These are phyloP conservation scores for Colletotrichum godetiae DNA, from an alignment of 2,329 filamentous ascomycete genomes.

Conservation along the genomic window DNA sequence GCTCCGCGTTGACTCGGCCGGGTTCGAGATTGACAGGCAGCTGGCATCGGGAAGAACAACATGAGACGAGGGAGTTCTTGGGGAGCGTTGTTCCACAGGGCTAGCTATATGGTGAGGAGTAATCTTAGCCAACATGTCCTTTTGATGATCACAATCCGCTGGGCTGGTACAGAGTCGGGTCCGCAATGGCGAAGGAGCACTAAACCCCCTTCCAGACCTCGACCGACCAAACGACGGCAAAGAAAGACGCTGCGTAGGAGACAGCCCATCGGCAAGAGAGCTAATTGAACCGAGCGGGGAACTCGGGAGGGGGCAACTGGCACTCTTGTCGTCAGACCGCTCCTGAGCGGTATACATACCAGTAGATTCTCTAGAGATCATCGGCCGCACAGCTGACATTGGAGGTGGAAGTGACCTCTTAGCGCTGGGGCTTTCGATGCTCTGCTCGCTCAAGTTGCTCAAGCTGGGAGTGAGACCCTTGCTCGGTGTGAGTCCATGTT, in stretches of 20 bases:
- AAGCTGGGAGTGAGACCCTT: conserved; percentile 54
- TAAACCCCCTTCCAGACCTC: conserved; percentile 44
- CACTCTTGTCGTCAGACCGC: conserved; percentile 8
- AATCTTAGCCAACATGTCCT: conserved; percentile 64
- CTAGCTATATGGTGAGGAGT: conserved; percentile 66
- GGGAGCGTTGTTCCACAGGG: conserved; percentile 72
- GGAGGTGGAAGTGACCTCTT: conserved; percentile 56
- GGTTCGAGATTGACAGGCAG: conserved; percentile 82
- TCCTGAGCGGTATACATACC: conserved; percentile 55
- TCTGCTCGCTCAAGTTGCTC: conserved; percentile 49
- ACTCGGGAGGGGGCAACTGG: background rate
- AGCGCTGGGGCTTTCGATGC: conserved; percentile 60
- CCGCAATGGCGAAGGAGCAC: conserved; percentile 48
- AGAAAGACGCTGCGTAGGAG: conserved; percentile 47
- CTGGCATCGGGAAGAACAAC: conserved; percentile 84
- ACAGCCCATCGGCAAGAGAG: conserved; percentile 46
- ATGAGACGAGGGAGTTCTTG: conserved; percentile 82
- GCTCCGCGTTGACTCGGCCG: conserved; percentile 49
- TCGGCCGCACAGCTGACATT: conserved; percentile 53
- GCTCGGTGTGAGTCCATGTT: conserved; percentile 65
- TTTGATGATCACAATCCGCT: conserved; percentile 44
- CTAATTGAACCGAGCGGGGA: conserved; percentile 42
- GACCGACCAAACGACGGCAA: conserved; percentile 52
- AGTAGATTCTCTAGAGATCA: conserved; percentile 50
- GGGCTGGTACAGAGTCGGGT: conserved; percentile 40